Base-by-base conservation (phyloP, 495 filamentous ascomycete genomes). In the Darksidea phi region DNA sequence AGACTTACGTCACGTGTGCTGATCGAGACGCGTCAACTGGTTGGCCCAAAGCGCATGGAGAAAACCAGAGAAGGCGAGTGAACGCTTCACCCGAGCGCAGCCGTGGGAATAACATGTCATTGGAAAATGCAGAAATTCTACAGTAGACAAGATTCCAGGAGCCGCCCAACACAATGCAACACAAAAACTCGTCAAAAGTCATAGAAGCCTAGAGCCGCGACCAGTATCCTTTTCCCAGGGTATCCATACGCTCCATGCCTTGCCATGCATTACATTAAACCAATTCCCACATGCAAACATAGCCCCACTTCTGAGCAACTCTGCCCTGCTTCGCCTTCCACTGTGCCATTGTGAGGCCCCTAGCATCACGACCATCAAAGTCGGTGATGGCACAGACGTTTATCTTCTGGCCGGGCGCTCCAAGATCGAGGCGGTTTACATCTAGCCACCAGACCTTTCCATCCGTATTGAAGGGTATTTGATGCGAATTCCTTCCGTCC, bases 361-460 rank as follows among this genome's bases (percentile, higher is more conserved):
- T 80, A 13, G 79, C 87, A 71, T 88, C 84, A 59, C 75, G 73
- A 0, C 82, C 82, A 63, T 86, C 80, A 0, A 90, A 75, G 24
- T 76, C 84, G 10, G 81, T 85, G 48, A 95, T 77, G 4, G 82
- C 83, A 51, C 77, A 83, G 32, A 89, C 62, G 50, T 73, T 76
- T 0, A 91, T 72, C 50, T 77, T 83, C 75, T 90, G 83, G 0
- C 91, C 91, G 11, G 83, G 79, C 1, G 75, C 75, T 0, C 91
- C 91, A 26, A 96, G 71, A 57, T 85, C 80, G 37, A 76, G 72
- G 17, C 83, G 78, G 4, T 75, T 73, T 0, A 95, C 78, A 73
- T 95, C 91, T 2, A 82, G 71, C 80, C 88, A 95, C 83, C 84
- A 93, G 70, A 84, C 81, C 26, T 73, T 81, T 60, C 79, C 91